phyloP scores from a whole-genome alignment of 1,284 basidiomycete genomes.

The Marasmius oreades region DNA sequence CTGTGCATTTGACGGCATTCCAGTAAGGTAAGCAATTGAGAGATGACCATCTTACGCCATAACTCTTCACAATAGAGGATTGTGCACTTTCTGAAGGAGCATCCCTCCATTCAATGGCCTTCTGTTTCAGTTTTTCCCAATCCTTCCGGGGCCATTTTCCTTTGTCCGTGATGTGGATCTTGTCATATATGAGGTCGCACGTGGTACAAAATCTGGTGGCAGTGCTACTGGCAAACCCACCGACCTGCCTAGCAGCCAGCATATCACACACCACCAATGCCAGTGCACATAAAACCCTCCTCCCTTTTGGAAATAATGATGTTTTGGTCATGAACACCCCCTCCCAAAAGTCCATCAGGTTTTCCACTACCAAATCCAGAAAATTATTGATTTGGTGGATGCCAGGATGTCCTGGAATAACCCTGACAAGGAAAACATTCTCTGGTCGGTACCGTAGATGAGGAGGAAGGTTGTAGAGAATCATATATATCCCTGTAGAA shows the following conservation, averaged over 20 bases:
- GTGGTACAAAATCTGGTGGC: conserved; percentile 27
- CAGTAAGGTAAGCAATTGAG: conserved; percentile 27
- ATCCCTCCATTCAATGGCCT: background rate
- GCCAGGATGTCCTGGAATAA: conserved; percentile 26
- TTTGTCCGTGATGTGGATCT: no score
- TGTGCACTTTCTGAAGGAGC: background rate
- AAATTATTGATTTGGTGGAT: conserved; percentile 24
- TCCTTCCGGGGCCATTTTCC: no score
- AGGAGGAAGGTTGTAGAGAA: no score
- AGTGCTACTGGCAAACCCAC: conserved; percentile 19
- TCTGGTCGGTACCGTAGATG: no score
- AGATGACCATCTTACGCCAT: background rate
- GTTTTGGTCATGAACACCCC: no score
- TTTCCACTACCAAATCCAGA: conserved; percentile 13
- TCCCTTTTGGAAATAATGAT: no score
- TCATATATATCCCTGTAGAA: no score
- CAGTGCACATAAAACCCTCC: no score
- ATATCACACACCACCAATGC: no score
- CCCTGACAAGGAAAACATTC: conserved; percentile 28
- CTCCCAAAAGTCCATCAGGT: background rate
- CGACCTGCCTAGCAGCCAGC: conserved; percentile 28
- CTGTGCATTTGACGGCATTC: conserved; percentile 27
- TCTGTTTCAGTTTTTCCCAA: background rate
- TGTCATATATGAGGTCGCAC: background rate
- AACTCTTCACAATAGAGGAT: background rate